These are phyloP conservation scores for Cladorrhinum samala DNA, from an alignment of 495 filamentous ascomycete species.

Conservation along the genomic window DNA sequence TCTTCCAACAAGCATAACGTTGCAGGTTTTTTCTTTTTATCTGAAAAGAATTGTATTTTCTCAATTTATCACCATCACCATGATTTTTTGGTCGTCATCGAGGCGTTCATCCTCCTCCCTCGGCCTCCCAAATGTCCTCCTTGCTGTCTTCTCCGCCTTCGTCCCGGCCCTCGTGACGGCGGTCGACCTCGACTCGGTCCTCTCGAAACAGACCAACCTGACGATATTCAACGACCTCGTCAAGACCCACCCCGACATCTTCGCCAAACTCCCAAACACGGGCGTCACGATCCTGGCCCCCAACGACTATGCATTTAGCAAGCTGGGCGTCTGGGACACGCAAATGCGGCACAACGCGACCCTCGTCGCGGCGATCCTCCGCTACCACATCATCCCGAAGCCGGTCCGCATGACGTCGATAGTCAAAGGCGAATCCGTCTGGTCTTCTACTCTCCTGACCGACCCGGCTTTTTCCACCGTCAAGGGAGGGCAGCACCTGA, in stretches of 20 bases:
- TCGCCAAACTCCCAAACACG: slow-evolving; percentile 10
- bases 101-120: too few species aligned
- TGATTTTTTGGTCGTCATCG: too few species aligned
- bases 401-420: slow-evolving; percentile 11
- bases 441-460: slow-evolving; percentile 44
- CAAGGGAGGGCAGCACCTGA: slow-evolving; percentile 23
- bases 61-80: too few species aligned
- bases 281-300: slow-evolving; percentile 17
- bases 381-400: slow-evolving; percentile 22
- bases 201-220: too few species aligned
- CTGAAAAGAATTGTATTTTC: too few species aligned
- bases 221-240: neutral
- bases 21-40: too few species aligned
- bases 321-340: slow-evolving; percentile 14
- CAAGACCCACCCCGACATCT: slow-evolving; percentile 12
- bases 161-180: too few species aligned
- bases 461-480: slow-evolving; percentile 17
- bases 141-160: too few species aligned
- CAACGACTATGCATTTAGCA: slow-evolving; percentile 24
- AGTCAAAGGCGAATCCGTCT: slow-evolving; percentile 27
- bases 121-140: too few species aligned
- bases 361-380: slow-evolving; percentile 8
- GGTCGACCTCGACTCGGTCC: too few species aligned
- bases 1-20: too few species aligned
- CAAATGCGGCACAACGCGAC: neutral